Base-by-base conservation (phyloP, 768 basidiomycete species). In the Hemileccinum impolitum region DNA sequence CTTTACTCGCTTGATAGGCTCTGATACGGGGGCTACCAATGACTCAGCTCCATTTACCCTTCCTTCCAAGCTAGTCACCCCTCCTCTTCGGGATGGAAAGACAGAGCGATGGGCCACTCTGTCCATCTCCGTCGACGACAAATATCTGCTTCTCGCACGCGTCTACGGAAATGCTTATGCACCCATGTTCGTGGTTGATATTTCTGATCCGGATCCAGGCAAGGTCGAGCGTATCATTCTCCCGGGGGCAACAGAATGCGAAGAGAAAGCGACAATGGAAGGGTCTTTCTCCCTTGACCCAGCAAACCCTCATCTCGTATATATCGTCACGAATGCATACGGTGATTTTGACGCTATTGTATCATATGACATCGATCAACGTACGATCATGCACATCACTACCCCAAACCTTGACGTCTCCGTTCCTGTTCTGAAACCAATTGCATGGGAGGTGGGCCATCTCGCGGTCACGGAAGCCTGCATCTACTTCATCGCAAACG, bases 61-160 rank as follows among this genome's bases (percentile, higher is more conserved):
- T 39, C 60, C 69, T 21, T 64, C 72, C 10, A 57, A 52, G 49
- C 54, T 71, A 7, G 53, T 75, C 8, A 71, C 72, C 1, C 64
- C 72, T 36, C 63, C 53, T 19, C 47, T 60, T 21, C 59, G 54
- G 14, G 60, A 63, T 21, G 66, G 65, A 26, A 70, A 61, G 45
- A 62, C 69, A 3, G 59, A 69, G 35, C 52, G 58, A 47, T 72
- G 68, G 70, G 17, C 18, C n/a, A 54, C 59, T 21, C 45, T 23
- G 36, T 65, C 66, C 40, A 64, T 75, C 47, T 74, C 72, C 19
- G 39, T 70, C 42, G 72, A 75, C 35, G 71, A 74, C 43, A 62
- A 65, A 39, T 67, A 68, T n/a, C 40, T 74, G 6, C 59, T 71
- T 32, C 57, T 74, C 36, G 57, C 57, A 15, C 61, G 71, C 17